Base-by-base conservation (phyloP, 139 green algal species). In the Haematococcus sp. region DNA sequence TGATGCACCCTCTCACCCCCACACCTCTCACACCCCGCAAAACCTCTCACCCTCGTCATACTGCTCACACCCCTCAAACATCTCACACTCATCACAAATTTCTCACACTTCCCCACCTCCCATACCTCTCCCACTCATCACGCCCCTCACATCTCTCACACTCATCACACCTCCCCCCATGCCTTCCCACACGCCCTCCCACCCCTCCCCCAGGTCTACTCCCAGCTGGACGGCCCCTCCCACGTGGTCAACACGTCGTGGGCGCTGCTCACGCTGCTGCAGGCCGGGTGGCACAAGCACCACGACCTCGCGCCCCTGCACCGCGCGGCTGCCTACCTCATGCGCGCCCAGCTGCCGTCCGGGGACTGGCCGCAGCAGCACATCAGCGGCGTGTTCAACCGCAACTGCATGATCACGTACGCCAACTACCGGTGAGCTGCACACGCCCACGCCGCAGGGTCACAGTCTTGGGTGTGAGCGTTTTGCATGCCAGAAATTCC, bases 341-440 rank as follows among this genome's bases (percentile, higher is more conserved):
- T 94, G 55, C 31, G 55, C 23, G 51, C 30, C 64, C 93, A 97
- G 87, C 61, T 83, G 75, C 25, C 73, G 9, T 84, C 70, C 44
- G 96, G 94, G 11, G 96, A 98, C 83, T 99, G 94, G 90, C 96
- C 96, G 25, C 96, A 99, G 88, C 94, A 99, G 90, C 84, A 91
- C 75, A 99, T 99, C 85, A 96, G 85, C 54, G 96, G 96, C 31
- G 96, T 99, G 4, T 99, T 99, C 91, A 99, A 99, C 86, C 86
- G 90, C 76, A 99, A 99, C 86, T 99, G 94, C 89, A 97, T 98
- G 93, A 99, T 99, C 85, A 96, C 90, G 0, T 99, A 98, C 70
- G 88, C 94, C 25, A 96, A 98, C 85, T 99, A 99, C 86, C 84
- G 93, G 88, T 93, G 49, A 15, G 83, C 2, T 11, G 40, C 40